These are phyloP conservation scores for Blastobotrys arbuscula DNA, from an alignment of 1,139 yeast species.

Conservation along the genomic window DNA sequence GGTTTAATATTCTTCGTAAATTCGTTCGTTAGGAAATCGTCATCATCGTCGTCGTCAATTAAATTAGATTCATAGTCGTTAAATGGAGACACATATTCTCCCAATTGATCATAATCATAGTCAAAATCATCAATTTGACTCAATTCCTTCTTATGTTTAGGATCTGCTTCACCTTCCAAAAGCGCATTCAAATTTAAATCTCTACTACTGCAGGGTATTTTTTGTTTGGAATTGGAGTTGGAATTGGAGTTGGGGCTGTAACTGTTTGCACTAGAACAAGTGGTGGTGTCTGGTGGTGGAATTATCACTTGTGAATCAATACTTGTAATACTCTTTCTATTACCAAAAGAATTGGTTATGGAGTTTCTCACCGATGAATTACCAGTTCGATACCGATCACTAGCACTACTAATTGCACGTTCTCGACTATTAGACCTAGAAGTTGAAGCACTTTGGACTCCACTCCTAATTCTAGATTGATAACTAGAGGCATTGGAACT, in stretches of 20 bases:
- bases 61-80: background rate
- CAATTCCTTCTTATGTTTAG: background rate
- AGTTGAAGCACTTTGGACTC: background rate
- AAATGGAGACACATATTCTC: background rate
- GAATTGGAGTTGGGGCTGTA: constrained; percentile 1
- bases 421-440: constrained; percentile 20
- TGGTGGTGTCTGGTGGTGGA: background rate
- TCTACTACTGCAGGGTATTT: constrained; percentile 15
- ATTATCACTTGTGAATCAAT: background rate
- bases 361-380: background rate
- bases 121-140: background rate
- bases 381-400: constrained; percentile 9
- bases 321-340: background rate
- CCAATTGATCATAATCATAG: background rate
- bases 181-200: constrained; percentile 24
- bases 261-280: background rate
- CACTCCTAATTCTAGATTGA: background rate
- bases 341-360: background rate
- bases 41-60: constrained; percentile 1
- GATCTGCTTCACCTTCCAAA: constrained; percentile 16
- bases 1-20: background rate
- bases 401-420: constrained; percentile 4
- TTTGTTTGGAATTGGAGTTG: background rate
- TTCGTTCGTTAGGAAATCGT: background rate
- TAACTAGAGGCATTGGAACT: constrained; percentile 15